A percentile compares a stretch with the other conserved stretches of the same genome.
Evolutionary conservation across 768 basidiomycete genomes (phyloP).

Genomic region (Calvatia gigantea): DNA sequence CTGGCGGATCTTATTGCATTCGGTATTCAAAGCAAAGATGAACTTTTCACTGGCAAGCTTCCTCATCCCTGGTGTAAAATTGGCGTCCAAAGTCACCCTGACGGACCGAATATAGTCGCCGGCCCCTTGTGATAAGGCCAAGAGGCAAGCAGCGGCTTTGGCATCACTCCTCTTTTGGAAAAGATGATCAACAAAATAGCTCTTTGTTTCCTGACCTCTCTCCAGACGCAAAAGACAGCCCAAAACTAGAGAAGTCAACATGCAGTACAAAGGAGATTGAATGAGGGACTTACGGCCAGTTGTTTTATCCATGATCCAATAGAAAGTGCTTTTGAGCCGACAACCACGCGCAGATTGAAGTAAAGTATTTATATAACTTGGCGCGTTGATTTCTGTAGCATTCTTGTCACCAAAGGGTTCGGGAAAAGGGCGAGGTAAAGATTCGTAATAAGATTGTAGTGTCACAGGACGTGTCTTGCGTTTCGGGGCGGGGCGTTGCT

Average conservation of each 20-base stretch:
- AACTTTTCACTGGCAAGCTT: conserved; percentile 42
- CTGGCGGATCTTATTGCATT: conserved; percentile 39
- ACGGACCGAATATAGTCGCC: conserved; percentile 52
- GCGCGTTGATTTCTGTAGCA: conserved; percentile 49
- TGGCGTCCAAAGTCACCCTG: conserved; percentile 37
- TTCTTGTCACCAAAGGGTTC: conserved; percentile 45
- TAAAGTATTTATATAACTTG: conserved; percentile 48
- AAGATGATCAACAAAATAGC: conserved; percentile 60
- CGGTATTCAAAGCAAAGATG: conserved; percentile 40
- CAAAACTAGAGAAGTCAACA: not conserved
- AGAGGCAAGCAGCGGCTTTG: conserved; percentile 63
- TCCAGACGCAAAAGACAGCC: conserved; percentile 62
- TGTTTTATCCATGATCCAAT: conserved; percentile 36
- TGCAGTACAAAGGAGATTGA: not conserved
- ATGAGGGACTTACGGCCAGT: conserved; percentile 38
- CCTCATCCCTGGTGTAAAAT: conserved; percentile 41
- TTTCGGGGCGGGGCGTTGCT: conserved; percentile 4
- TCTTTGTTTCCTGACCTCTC: conserved; percentile 43
- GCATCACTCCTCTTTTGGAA: conserved; percentile 63
- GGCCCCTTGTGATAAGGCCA: conserved; percentile 62
- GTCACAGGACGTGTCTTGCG: conserved; percentile 22
- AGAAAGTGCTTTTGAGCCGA: conserved; percentile 38
- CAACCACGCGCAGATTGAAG: conserved; percentile 52
- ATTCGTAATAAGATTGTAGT: conserved; percentile 59
- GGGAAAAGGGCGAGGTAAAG: conserved; percentile 62